phyloP scores from a whole-genome alignment of 2,329 filamentous ascomycete species.

The Capronia coronata region DNA sequence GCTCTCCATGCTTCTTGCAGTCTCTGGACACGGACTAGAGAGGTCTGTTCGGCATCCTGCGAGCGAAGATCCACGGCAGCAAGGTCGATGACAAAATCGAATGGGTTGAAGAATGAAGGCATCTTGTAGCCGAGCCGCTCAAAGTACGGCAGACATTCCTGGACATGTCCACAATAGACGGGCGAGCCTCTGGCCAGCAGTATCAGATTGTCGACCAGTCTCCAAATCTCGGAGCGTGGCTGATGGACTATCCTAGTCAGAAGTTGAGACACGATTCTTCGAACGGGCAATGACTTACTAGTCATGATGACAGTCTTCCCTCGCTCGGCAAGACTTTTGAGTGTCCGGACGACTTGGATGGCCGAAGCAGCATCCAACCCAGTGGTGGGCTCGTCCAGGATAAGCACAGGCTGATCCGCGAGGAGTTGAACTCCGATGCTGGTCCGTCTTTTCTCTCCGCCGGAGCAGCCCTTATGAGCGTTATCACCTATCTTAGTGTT shows the following conservation, averaged over 20 bases:
- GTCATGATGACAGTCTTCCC: conserved; percentile 59
- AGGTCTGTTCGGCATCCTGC: conserved; percentile 57
- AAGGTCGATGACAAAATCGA: conserved; percentile 68
- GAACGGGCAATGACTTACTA: conserved; percentile 27
- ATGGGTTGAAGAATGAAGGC: conserved; percentile 69
- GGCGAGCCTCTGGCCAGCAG: conserved; percentile 61
- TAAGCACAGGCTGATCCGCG: conserved; percentile 70
- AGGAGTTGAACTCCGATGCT: conserved; percentile 73
- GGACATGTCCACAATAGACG: conserved; percentile 59
- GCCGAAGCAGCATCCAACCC: conserved; percentile 67
- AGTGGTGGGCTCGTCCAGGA: conserved; percentile 73
- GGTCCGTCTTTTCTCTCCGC: conserved; percentile 69
- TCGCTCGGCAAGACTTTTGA: conserved; percentile 61
- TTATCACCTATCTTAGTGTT: conserved; percentile 66
- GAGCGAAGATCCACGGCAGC: conserved; percentile 68
- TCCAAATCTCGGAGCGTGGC: conserved; percentile 73
- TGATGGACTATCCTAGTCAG: conserved; percentile 65
- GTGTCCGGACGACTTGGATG: conserved; percentile 63
- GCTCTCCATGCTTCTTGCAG: conserved; percentile 57
- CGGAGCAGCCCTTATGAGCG: conserved; percentile 67
- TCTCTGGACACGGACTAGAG: conserved; percentile 52
- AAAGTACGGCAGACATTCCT: conserved; percentile 60
- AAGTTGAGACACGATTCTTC: conserved; percentile 61
- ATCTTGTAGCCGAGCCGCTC: conserved; percentile 53
- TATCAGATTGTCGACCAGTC: conserved; percentile 65